Percentiles rank a stretch among this genome's conserved stretches.
These are phyloP conservation scores for Beauveria australis DNA, from an alignment of 2,329 filamentous ascomycete species.

Conservation along the genomic window DNA sequence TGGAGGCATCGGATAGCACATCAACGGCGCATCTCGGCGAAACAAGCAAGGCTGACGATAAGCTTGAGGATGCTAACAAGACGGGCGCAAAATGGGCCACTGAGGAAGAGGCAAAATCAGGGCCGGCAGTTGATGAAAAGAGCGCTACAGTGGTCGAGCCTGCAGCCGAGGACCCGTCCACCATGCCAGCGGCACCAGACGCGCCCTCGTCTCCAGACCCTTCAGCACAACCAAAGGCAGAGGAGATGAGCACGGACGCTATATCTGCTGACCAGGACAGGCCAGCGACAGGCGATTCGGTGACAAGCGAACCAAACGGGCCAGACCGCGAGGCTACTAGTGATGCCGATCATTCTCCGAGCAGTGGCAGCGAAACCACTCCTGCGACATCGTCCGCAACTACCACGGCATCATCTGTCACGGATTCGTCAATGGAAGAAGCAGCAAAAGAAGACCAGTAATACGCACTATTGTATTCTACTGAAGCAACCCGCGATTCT, in stretches of 20 bases:
- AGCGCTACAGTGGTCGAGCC: neutral
- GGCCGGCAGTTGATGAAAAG: slow-evolving; percentile 9
- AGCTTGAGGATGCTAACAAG: neutral
- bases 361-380: neutral
- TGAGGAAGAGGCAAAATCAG: slow-evolving; percentile 18
- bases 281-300: neutral
- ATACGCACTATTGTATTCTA: neutral
- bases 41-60: neutral
- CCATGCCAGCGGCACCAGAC: neutral
- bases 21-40: neutral
- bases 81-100: slow-evolving; percentile 13
- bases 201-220: neutral
- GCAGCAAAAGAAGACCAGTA: neutral
- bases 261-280: neutral
- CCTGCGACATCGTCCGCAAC: neutral
- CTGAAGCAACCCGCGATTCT: neutral
- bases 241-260: neutral
- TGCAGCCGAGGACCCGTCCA: neutral
- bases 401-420: neutral
- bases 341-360: neutral
- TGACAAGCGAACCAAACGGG: neutral
- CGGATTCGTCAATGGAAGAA: neutral
- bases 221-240: neutral
- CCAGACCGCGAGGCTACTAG: neutral
- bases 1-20: slow-evolving; percentile 10